Evolutionary conservation across 2,329 filamentous ascomycete species (phyloP).

Genomic region (Didymosphaeria variabile): DNA sequence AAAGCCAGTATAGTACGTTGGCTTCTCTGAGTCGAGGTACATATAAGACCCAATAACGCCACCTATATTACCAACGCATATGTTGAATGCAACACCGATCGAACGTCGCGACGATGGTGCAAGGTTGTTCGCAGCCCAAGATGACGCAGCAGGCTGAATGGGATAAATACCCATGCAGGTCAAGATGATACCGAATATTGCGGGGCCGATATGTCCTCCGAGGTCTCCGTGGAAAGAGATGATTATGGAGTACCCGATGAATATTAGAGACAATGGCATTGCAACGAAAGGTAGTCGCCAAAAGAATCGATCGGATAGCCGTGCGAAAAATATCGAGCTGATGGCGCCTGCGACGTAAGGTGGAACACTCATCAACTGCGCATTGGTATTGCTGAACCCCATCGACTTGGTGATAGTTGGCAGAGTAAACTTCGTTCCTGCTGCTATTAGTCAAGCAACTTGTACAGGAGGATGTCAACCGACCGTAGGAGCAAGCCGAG

Average conservation of each 20-base stretch:
- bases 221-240: conserved; percentile 54
- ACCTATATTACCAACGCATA: conserved; percentile 40
- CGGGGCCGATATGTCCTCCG: conserved; percentile 51
- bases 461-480: background rate
- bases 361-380: conserved; percentile 41
- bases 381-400: conserved; percentile 41
- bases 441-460: background rate
- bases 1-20: conserved; percentile 49
- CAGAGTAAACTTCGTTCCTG: conserved; percentile 40
- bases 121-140: conserved; percentile 44
- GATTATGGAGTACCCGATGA: conserved; percentile 40
- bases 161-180: conserved; percentile 53
- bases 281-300: conserved; percentile 40
- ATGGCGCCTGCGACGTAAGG: conserved; percentile 36
- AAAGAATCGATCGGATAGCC: conserved; percentile 36
- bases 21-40: conserved; percentile 47
- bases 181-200: conserved; percentile 57
- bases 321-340: conserved; percentile 33
- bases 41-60: conserved; percentile 47
- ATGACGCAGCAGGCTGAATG: conserved; percentile 39
- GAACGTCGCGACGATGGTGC: conserved; percentile 41
- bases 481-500: conserved; percentile 40
- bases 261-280: conserved; percentile 45
- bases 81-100: conserved; percentile 42
- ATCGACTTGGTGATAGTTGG: conserved; percentile 39